Conservation (phyloP, 345 rosid species). For the Jatropha curcas region DNA sequence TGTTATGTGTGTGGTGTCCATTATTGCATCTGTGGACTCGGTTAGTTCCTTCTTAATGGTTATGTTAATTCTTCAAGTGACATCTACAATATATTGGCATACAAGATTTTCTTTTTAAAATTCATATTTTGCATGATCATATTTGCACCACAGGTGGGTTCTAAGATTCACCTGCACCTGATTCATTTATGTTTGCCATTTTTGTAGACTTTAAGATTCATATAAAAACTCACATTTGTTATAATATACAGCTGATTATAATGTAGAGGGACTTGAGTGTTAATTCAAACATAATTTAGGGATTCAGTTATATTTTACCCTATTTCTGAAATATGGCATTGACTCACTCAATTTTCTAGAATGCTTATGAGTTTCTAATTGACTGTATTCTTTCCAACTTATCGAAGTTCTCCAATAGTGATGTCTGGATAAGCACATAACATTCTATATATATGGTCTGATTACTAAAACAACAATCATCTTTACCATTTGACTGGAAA, state of each 20-base stretch:
- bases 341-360: not conserved
- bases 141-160: not conserved
- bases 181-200: not conserved
- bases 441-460: not conserved
- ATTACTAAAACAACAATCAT: not conserved
- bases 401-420: not conserved
- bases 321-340: too few species aligned
- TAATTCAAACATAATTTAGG: too few species aligned
- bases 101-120: not conserved
- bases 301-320: too few species aligned
- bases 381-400: not conserved
- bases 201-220: not conserved
- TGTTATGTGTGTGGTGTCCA: conserved; percentile 83
- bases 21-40: conserved; percentile 88
- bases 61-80: conserved; percentile 5
- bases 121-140: not conserved
- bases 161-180: not conserved
- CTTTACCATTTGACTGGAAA: not conserved
- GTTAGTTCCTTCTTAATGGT: conserved; percentile 44
- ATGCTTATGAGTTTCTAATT: not conserved
- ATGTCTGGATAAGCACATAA: not conserved
- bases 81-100: not conserved
- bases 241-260: not conserved
- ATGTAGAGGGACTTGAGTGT: too few species aligned
- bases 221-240: not conserved